Evolutionary conservation across 148 eudicot species (phyloP), one percentile per base, ranked within the genome.

Genomic region (Gaultheria prostrata): DNA sequence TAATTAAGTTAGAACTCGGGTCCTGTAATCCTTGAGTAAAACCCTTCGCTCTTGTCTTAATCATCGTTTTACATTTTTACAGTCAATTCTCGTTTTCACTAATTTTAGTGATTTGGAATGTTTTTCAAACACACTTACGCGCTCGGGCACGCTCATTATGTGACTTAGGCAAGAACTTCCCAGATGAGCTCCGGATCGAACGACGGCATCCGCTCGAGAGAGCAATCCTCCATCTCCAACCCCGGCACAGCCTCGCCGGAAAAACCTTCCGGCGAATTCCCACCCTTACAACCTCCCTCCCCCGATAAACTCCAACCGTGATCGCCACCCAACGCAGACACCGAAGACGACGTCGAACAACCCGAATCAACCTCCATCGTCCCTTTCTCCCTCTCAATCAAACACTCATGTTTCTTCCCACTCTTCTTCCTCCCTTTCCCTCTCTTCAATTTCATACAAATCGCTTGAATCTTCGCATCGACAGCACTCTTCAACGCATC

Each of bases 121-220:
- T 59, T n/a, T 59, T 21, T 0, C 21, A 2, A 21, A 57, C 21
- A 54, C 21, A 1, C 8, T 7, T 57, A 20, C 6, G 2, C 13
- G 1, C 28, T 8, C 11, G 13, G 8, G 21, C 26, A 59, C 0
- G 26, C 65, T 3, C 11, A 21, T n/a, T 59, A 59, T 21, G 11
- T 59, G 65, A n/a, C 67, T 80, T 85, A 90, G 46, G 94, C 92
- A 77, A 97, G 94, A 82, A 94, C 93, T 85, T 97, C 92, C 99
- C 99, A 97, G 17, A 97, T 92, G 83, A 93, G 89, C 61, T 97
- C 99, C 0, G 95, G 92, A 80, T 97, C 99, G 82, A 85, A 91
- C 18, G 99, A 97, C 2, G 97, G 97, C 89, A 97, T 88, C 74
- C 87, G 89, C 50, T 90, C 95, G 2, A 97, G 90, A 17, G 89